These are phyloP conservation scores for Penicillium psychrosexuale DNA, from an alignment of 2,329 filamentous ascomycete species.

Conservation along the genomic window DNA sequence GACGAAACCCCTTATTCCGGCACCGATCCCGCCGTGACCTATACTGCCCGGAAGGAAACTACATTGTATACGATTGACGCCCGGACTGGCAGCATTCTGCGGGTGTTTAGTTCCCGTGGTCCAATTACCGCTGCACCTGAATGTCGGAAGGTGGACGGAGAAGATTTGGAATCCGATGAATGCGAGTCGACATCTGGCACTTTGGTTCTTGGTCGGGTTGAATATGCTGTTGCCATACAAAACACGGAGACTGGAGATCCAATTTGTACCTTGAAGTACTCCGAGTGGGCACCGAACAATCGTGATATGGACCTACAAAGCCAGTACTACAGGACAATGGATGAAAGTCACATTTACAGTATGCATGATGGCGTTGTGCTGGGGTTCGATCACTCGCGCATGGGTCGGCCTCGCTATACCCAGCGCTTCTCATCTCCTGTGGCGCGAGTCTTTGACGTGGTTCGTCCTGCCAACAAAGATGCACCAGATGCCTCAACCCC, in stretches of 20 bases:
- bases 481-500: constrained; percentile 61
- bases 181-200: constrained; percentile 72
- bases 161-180: constrained; percentile 62
- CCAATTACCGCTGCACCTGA: constrained; percentile 68
- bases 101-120: constrained; percentile 76
- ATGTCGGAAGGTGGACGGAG: constrained; percentile 67
- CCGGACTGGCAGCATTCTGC: constrained; percentile 74
- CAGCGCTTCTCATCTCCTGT: constrained; percentile 73
- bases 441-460: constrained; percentile 83
- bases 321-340: constrained; percentile 76
- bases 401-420: constrained; percentile 58
- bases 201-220: constrained; percentile 77
- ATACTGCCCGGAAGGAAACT: constrained; percentile 87
- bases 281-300: constrained; percentile 92
- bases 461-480: constrained; percentile 66
- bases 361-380: constrained; percentile 81
- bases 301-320: constrained; percentile 81
- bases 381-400: constrained; percentile 67
- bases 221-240: constrained; percentile 86
- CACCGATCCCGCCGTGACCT: constrained; percentile 73
- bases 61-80: constrained; percentile 87
- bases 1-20: constrained; percentile 77
- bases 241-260: constrained; percentile 67
- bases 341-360: constrained; percentile 85
- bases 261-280: constrained; percentile 86